Evolutionary conservation across 768 basidiomycete species (phyloP).

Genomic region (Leccinellum albellum): DNA sequence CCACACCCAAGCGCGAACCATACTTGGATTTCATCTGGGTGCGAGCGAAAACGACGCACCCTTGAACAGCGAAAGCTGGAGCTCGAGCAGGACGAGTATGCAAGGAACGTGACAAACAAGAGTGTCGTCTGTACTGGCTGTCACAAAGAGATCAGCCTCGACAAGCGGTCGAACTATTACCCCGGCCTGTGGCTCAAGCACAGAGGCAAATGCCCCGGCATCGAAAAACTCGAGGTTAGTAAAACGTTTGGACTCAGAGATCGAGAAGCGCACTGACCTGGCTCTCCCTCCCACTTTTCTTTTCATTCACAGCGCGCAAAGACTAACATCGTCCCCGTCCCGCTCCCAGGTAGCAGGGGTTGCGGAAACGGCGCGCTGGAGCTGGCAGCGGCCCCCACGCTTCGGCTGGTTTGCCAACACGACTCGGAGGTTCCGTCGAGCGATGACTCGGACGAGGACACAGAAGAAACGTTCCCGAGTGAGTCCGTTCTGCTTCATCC

Average conservation of each 20-base stretch:
- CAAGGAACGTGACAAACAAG: constrained; percentile 19
- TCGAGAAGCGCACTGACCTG: constrained; percentile 9
- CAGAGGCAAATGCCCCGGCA: constrained; percentile 24
- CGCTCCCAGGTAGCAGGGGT: neutral
- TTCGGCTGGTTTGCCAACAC: neutral
- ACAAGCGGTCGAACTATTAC: constrained; percentile 33
- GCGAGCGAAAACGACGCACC: constrained; percentile 27
- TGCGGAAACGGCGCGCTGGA: constrained; percentile 3
- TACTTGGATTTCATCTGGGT: constrained; percentile 16
- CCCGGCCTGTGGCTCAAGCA: constrained; percentile 36
- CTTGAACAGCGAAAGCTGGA: constrained; percentile 24
- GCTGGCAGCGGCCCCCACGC: neutral
- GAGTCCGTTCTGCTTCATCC: constrained; percentile 7
- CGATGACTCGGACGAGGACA: constrained; percentile 19
- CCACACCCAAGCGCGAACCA: neutral
- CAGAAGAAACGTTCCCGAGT: constrained; percentile 24
- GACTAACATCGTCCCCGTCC: neutral
- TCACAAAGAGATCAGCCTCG: constrained; percentile 30
- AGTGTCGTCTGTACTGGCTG: constrained; percentile 32
- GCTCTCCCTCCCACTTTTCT: neutral
- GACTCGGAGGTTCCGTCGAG: constrained; percentile 7
- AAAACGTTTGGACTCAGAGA: neutral
- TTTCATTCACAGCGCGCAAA: constrained; percentile 13
- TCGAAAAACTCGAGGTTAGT: constrained; percentile 28
- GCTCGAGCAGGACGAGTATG: constrained; percentile 30